Conservation (phyloP, 2,329 filamentous ascomycete genomes). For the Coleophoma eucalyptorum region DNA sequence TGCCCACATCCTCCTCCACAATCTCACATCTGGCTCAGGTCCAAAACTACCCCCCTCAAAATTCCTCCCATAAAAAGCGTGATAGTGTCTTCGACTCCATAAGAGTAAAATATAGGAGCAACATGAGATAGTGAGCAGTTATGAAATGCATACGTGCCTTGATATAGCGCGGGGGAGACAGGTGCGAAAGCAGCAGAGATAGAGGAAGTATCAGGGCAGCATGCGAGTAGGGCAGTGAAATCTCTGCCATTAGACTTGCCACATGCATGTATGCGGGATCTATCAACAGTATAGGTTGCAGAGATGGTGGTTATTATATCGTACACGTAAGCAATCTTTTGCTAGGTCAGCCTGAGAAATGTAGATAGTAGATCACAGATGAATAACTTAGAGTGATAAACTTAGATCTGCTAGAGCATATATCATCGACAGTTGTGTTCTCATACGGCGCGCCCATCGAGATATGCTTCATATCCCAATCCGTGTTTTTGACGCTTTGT, state of each 20-base stretch:
- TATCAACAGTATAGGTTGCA: constrained; percentile 28
- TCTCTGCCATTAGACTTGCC: constrained; percentile 43
- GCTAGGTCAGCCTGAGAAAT: not conserved
- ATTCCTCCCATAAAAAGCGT: not conserved
- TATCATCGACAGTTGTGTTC: constrained; percentile 20
- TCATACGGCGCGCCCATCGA: constrained; percentile 23
- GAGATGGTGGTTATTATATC: constrained; percentile 18
- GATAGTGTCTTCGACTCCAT: constrained; percentile 3
- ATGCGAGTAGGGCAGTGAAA: constrained; percentile 34
- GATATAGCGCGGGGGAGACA: constrained; percentile 38
- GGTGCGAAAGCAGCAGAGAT: constrained; percentile 40
- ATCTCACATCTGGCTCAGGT: constrained; percentile 5
- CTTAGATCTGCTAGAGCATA: not conserved
- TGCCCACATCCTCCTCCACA: constrained; percentile 6
- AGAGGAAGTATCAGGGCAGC: constrained; percentile 29
- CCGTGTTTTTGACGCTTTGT: constrained; percentile 20
- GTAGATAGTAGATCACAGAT: not conserved
- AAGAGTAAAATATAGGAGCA: not conserved
- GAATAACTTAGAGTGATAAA: not conserved
- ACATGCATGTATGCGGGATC: constrained; percentile 34
- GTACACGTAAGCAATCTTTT: constrained; percentile 18
- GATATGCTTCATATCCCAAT: constrained; percentile 18
- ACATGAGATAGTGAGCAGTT: constrained; percentile 2
- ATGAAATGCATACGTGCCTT: not conserved
- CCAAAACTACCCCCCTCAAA: not conserved